A percentile compares a stretch with the other conserved stretches of the same genome.
phyloP scores from a whole-genome alignment of 164 flowering plant species.

The Taxillus chinensis region DNA sequence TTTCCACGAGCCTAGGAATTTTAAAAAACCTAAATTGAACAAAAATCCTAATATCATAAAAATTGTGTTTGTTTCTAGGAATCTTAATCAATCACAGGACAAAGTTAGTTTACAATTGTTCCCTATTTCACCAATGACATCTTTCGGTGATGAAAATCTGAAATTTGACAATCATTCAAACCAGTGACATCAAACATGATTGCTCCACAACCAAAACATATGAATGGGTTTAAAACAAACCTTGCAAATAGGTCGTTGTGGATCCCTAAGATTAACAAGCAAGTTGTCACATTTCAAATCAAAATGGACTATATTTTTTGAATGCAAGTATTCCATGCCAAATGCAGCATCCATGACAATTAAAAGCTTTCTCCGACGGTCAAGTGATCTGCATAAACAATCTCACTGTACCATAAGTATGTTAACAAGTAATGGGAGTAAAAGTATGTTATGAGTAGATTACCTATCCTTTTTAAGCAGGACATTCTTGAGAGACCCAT shows the following conservation, averaged over 20 bases:
- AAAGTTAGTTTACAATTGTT: background rate
- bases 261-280: constrained; percentile 57
- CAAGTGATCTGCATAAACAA: constrained; percentile 32
- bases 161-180: background rate
- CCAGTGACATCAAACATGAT: background rate
- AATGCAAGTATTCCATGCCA: constrained; percentile 74
- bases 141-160: background rate
- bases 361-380: constrained; percentile 42
- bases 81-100: background rate
- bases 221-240: constrained; percentile 15
- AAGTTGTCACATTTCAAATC: constrained; percentile 66
- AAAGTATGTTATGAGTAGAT: background rate
- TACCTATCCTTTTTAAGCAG: constrained; percentile 45
- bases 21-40: background rate
- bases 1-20: background rate
- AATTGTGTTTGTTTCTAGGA: background rate
- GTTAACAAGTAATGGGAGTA: background rate
- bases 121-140: background rate
- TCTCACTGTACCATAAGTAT: background rate
- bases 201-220: background rate
- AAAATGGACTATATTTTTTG: constrained; percentile 64
- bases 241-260: constrained; percentile 67
- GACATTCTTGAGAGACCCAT: constrained; percentile 54
- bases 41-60: background rate
- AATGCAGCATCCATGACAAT: constrained; percentile 77